Conservation (phyloP, 108 stramenopile species). For the Aurantiochytrium sp. region DNA sequence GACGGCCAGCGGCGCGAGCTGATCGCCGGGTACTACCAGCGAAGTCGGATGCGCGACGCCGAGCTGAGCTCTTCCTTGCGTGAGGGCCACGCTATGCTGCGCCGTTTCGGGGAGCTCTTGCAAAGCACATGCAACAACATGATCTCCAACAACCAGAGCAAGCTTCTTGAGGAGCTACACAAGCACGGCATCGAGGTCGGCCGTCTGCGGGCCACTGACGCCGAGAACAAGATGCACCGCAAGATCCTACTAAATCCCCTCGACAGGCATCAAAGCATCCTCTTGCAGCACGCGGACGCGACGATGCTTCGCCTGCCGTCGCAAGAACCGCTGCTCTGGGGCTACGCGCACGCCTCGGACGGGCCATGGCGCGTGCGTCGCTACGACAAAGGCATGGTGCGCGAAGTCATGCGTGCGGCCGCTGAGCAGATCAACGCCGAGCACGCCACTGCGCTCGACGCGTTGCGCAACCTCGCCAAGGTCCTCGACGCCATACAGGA, state of each 20-base stretch:
- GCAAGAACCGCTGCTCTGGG: background rate
- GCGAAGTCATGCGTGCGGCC: background rate
- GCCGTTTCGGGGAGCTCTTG: background rate
- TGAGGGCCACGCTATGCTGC: background rate
- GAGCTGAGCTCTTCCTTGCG: background rate
- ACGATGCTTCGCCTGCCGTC: background rate
- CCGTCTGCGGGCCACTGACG: constrained; percentile 15
- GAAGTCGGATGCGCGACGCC: background rate
- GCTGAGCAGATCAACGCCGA: background rate
- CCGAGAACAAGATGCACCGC: background rate
- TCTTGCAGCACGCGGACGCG: background rate
- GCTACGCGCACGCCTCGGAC: background rate
- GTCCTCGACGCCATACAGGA: constrained; percentile 7
- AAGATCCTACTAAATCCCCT: background rate
- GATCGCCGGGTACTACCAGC: background rate
- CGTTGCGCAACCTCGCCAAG: background rate
- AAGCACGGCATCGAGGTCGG: background rate
- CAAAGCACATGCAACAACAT: constrained; percentile 21
- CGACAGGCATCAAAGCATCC: background rate
- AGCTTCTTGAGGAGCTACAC: constrained; percentile 10
- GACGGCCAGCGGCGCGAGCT: background rate
- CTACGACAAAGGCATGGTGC: background rate
- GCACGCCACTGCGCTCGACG: background rate
- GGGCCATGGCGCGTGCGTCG: background rate
- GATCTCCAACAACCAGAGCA: constrained; percentile 12